Conservation (phyloP, 331 rosid species). For the Malus hybrid region DNA sequence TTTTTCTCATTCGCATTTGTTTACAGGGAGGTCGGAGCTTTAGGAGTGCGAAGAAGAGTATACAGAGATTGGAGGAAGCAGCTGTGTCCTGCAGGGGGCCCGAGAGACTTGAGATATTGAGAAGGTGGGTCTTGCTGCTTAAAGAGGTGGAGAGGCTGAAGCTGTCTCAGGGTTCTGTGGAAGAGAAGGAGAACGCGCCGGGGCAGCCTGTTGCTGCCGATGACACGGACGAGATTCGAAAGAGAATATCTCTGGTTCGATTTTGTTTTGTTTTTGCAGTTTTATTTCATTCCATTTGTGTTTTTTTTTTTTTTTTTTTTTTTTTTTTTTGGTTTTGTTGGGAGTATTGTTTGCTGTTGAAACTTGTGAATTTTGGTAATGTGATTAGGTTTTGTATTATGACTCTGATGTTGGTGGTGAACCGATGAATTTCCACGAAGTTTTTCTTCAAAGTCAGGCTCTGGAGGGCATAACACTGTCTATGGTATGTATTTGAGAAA, state of each 20-base stretch:
- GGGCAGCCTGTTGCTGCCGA: constrained; percentile 49
- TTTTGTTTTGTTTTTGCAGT: neutral
- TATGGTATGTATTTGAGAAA: constrained; percentile 50
- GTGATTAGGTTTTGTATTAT: constrained; percentile 63
- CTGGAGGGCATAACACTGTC: constrained; percentile 86
- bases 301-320: neutral
- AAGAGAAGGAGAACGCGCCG: constrained; percentile 44
- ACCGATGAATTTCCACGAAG: constrained; percentile 79
- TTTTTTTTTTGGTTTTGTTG: neutral
- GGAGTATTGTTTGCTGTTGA: neutral
- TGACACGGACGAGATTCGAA: constrained; percentile 58
- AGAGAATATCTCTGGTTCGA: constrained; percentile 56
- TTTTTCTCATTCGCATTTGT: neutral
- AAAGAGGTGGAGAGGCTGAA: constrained; percentile 61
- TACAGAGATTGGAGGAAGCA: constrained; percentile 83
- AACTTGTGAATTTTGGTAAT: neutral
- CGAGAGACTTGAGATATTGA: constrained; percentile 71
- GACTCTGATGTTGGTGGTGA: constrained; percentile 83
- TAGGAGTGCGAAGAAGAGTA: constrained; percentile 55
- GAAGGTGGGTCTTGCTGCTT: constrained; percentile 81
- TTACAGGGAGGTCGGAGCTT: constrained; percentile 60
- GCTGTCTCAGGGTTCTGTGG: constrained; percentile 29
- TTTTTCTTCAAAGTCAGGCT: constrained; percentile 96
- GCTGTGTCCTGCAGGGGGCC: constrained; percentile 69
- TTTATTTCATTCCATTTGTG: neutral